Evolutionary conservation across 2,329 filamentous ascomycete genomes (phyloP).

Genomic region (Ophiostoma sp.): DNA sequence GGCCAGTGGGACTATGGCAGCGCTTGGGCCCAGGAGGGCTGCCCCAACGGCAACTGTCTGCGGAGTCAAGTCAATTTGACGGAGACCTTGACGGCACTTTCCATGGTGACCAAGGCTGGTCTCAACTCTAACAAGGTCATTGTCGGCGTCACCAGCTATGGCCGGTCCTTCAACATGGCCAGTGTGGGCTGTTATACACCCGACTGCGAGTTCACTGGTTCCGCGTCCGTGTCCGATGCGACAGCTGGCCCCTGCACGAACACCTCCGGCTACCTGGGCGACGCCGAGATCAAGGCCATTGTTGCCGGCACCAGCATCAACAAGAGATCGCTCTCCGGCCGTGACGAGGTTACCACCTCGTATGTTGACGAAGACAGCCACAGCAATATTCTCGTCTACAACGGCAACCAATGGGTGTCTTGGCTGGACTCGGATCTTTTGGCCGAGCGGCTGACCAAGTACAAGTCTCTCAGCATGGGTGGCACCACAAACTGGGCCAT

Average conservation of each 20-base stretch:
- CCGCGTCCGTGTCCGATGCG: constrained; percentile 29
- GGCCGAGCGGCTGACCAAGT: background rate
- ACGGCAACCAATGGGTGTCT: constrained; percentile 25
- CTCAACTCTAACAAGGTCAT: constrained; percentile 31
- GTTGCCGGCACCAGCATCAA: background rate
- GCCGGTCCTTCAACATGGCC: constrained; percentile 34
- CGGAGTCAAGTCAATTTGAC: constrained; percentile 37
- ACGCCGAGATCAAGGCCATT: constrained; percentile 10
- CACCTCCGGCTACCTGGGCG: constrained; percentile 29
- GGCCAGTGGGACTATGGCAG: constrained; percentile 38
- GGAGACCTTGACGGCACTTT: constrained; percentile 32
- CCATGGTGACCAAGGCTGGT: constrained; percentile 38
- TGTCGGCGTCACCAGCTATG: constrained; percentile 35
- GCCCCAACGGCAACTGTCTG: constrained; percentile 31
- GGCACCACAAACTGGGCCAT: background rate
- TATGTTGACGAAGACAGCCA: constrained; percentile 22
- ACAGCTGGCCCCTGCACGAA: constrained; percentile 34
- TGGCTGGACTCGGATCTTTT: constrained; percentile 25
- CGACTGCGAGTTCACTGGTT: constrained; percentile 31
- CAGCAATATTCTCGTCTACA: constrained; percentile 24
- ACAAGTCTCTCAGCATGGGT: background rate
- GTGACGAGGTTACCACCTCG: background rate
- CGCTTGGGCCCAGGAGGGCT: constrained; percentile 27
- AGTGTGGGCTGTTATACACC: constrained; percentile 30
- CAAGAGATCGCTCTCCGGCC: constrained; percentile 1